Evolutionary conservation across 108 stramenopile species (phyloP), one percentile per base, ranked within the genome.

Genomic region (Skeletonema potamos): DNA sequence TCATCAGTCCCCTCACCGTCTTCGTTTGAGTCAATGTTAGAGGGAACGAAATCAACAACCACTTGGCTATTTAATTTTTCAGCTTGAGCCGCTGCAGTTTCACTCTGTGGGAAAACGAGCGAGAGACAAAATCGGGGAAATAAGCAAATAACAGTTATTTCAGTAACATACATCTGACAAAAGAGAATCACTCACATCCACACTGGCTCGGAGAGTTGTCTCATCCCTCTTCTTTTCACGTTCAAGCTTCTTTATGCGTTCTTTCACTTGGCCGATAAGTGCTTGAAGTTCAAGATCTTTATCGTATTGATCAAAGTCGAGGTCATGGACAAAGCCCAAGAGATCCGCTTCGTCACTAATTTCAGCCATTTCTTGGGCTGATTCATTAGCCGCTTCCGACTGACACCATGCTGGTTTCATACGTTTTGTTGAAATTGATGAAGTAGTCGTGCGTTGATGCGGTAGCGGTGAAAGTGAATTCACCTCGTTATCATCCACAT

Each of bases 251-350:
- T 73, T 66, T 27, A 86, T 84, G 8, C 86, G 63, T 15, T 82
- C 64, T 29, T 70, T 74, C 29, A 86, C 77, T 58, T 86, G 72
- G 2, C 65, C 51, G 20, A 86, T 75, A 5, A 86, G 67, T 22
- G 72, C 71, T 54, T 74, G 66, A 3, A 95, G 72, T 58, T 95
- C 94, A 26, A 92, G 60, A 22, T 95, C 94, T 39, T 87, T 71
- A 46, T 87, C 68, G 71, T 90, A 94, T 65, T 86, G 81, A 22
- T 91, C 94, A 81, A 86, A 92, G 68, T 92, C 85, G 2, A 95
- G 76, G 6, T 67, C 77, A n/a, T 84, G 69, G 12, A 89, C 90
- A 68, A 92, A 95, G 29, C 74, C 68, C 3, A 95, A 71, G n/a
- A 95, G 73, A 55, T 92, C 89, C 27, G 86, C 84, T 22, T 87